These are phyloP conservation scores for Hanseniaspora singularis DNA, from an alignment of 805 yeast species.

Conservation along the genomic window DNA sequence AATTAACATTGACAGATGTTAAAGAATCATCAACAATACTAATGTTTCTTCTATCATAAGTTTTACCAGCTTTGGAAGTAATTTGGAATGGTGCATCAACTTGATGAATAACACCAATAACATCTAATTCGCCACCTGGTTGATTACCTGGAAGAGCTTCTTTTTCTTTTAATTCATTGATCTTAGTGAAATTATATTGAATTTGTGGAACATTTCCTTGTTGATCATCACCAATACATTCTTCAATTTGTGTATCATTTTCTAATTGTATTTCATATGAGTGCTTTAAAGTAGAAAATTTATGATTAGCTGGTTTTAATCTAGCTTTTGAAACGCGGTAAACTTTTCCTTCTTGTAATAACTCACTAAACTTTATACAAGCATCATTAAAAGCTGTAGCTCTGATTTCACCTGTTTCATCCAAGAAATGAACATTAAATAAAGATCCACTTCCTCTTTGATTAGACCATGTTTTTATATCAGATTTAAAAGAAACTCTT, in stretches of 20 bases:
- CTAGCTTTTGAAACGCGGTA: slow-evolving; percentile 74
- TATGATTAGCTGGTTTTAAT: slow-evolving; percentile 71
- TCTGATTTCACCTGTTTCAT: slow-evolving; percentile 90
- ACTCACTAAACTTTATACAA: slow-evolving; percentile 66
- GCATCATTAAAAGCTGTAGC: slow-evolving; percentile 88
- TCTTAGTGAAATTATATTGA: slow-evolving; percentile 60
- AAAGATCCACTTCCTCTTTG: slow-evolving; percentile 81
- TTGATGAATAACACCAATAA: slow-evolving; percentile 71
- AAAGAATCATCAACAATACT: slow-evolving; percentile 75
- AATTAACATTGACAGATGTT: slow-evolving; percentile 61
- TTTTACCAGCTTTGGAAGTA: slow-evolving; percentile 80
- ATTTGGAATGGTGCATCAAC: slow-evolving; percentile 67
- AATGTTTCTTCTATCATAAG: slow-evolving; percentile 84
- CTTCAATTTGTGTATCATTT: slow-evolving; percentile 63
- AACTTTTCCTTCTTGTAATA: slow-evolving; percentile 78
- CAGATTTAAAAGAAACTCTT: slow-evolving; percentile 78
- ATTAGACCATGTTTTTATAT: slow-evolving; percentile 77
- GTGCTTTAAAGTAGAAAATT: slow-evolving; percentile 70
- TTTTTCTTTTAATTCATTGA: slow-evolving; percentile 51
- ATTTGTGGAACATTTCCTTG: slow-evolving; percentile 63
- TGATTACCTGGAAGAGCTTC: slow-evolving; percentile 41
- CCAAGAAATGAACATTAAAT: slow-evolving; percentile 76
- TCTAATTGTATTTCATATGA: slow-evolving; percentile 80
- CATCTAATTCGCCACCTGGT: slow-evolving; percentile 53
- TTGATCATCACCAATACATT: slow-evolving; percentile 41